Evolutionary conservation across 441 rosid genomes (phyloP).

Genomic region (Populus tomentosa): DNA sequence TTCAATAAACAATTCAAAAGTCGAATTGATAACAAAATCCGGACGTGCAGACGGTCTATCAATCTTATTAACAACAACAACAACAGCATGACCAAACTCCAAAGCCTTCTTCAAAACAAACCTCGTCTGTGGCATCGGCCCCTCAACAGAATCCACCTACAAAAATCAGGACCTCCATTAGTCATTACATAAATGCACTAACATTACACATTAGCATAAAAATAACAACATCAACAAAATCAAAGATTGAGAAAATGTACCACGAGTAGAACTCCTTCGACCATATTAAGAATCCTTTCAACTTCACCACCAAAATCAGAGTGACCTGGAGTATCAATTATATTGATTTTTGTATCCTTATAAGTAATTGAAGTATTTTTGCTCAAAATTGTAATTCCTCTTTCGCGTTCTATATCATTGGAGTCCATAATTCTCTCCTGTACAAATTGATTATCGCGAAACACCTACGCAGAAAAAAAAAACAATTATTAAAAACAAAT

Average conservation of each 20-base stretch:
- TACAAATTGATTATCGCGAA: slow-evolving; percentile 84
- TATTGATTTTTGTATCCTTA: slow-evolving; percentile 81
- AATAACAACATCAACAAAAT: background rate
- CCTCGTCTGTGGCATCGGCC: slow-evolving; percentile 99
- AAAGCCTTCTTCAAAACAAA: slow-evolving; percentile 97
- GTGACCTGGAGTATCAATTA: slow-evolving; percentile 97
- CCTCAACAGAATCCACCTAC: slow-evolving; percentile 98
- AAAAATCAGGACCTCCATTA: background rate
- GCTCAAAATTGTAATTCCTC: slow-evolving; percentile 97
- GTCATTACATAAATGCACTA: background rate
- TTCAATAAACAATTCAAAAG: slow-evolving; percentile 95
- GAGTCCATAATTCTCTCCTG: slow-evolving; percentile 99
- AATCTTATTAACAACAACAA: slow-evolving; percentile 95
- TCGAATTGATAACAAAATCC: slow-evolving; percentile 86
- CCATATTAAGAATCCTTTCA: slow-evolving; percentile 98
- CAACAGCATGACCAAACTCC: slow-evolving; percentile 94
- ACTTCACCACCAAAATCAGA: slow-evolving; percentile 99
- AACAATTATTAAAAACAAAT: background rate
- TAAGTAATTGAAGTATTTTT: slow-evolving; percentile 91
- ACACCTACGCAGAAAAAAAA: slow-evolving; percentile 49
- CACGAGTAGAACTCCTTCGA: slow-evolving; percentile 98
- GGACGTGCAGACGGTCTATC: slow-evolving; percentile 98
- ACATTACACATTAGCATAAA: background rate
- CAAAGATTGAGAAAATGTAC: slow-evolving; percentile 36
- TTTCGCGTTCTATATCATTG: slow-evolving; percentile 91